Percentiles rank a stretch among this genome's conserved stretches.
phyloP scores from a whole-genome alignment of 768 basidiomycete genomes.

The Harrya chromipes region DNA sequence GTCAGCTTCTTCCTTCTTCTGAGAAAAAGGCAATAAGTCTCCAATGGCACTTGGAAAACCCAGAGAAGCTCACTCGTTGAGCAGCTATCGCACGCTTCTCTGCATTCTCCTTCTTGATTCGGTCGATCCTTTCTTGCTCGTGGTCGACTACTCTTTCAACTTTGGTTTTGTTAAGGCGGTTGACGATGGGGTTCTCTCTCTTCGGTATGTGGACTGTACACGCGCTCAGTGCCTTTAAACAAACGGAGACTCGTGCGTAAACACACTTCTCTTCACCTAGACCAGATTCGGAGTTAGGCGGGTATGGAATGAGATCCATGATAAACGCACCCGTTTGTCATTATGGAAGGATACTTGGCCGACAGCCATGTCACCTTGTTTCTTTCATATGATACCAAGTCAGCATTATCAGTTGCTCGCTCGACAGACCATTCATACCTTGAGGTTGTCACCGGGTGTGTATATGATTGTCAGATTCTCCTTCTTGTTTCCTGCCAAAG shows the following conservation, averaged over 20 bases:
- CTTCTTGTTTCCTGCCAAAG: constrained; percentile 83
- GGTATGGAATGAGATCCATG: neutral
- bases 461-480: constrained; percentile 92
- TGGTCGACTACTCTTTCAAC: constrained; percentile 82
- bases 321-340: constrained; percentile 67
- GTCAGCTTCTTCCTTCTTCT: constrained; percentile 81
- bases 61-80: constrained; percentile 52
- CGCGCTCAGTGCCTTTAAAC: neutral
- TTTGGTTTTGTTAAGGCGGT: constrained; percentile 93
- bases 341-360: constrained; percentile 95
- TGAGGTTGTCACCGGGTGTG: constrained; percentile 88
- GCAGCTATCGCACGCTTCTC: constrained; percentile 57
- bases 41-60: neutral
- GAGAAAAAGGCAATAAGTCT: neutral
- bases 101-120: constrained; percentile 74
- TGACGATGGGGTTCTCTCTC: constrained; percentile 87
- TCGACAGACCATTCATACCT: constrained; percentile 46
- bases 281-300: neutral
- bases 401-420: neutral
- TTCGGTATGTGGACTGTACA: constrained; percentile 66
- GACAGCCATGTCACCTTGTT: constrained; percentile 97
- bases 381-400: constrained; percentile 43
- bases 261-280: constrained; percentile 76
- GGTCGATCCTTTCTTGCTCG: constrained; percentile 81
- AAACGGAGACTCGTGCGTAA: neutral